Conservation (phyloP, 83 land plant genomes). For the Larix sibirica region DNA sequence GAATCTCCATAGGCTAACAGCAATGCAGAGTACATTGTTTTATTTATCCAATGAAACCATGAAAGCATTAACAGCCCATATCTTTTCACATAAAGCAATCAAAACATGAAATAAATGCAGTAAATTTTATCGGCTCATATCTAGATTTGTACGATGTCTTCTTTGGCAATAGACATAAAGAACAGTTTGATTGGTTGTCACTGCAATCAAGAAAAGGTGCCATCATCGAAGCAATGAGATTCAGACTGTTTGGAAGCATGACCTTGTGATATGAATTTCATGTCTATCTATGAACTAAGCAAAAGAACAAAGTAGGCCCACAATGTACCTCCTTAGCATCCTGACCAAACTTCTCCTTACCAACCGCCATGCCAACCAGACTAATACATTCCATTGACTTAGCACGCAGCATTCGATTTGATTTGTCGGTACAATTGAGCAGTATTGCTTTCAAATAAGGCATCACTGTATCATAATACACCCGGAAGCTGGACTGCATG, state of each 20-base stretch:
- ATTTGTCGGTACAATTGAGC: constrained; percentile 46
- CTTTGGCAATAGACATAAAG: too few species aligned
- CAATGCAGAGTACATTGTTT: not conserved
- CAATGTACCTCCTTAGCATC: constrained; percentile 47
- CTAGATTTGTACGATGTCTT: too few species aligned
- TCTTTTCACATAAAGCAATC: too few species aligned
- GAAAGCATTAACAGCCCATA: too few species aligned
- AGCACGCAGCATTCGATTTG: constrained; percentile 52
- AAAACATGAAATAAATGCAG: too few species aligned
- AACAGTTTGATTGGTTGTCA: too few species aligned
- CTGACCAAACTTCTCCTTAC: constrained; percentile 43
- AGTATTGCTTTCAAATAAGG: constrained; percentile 50
- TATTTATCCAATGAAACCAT: too few species aligned
- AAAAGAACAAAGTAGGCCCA: not conserved
- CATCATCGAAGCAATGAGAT: not conserved
- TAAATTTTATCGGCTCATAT: too few species aligned
- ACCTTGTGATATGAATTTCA: not conserved
- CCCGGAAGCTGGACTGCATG: constrained; percentile 38
- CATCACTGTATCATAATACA: constrained; percentile 53
- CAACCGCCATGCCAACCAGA: constrained; percentile 52
- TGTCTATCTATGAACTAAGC: not conserved
- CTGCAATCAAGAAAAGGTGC: too few species aligned
- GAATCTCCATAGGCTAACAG: not conserved
- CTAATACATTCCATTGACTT: constrained; percentile 63
- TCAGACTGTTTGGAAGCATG: not conserved